Conservation (phyloP, 1,139 yeast genomes). For the Geotrichum candidum region DNA sequence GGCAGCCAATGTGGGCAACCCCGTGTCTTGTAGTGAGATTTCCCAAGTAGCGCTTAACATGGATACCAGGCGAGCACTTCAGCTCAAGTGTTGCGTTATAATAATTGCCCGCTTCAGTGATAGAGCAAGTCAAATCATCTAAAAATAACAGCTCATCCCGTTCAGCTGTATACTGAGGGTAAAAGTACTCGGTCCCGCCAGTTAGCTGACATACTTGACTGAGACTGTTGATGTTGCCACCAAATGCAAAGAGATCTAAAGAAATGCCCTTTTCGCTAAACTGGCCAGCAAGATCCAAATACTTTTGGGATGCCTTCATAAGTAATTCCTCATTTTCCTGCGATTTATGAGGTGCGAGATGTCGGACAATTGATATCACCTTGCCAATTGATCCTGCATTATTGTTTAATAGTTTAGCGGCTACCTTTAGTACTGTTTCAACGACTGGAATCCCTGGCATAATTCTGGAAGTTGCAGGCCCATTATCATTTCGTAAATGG, state of each 20-base stretch:
- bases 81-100: not conserved
- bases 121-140: conserved; percentile 43
- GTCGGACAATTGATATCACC: not conserved
- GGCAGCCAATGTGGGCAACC: conserved; percentile 66
- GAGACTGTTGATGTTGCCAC: not conserved
- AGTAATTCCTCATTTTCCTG: not conserved
- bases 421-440: not conserved
- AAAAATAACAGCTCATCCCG: conserved; percentile 65
- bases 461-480: not conserved
- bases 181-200: conserved; percentile 64
- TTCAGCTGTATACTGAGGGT: conserved; percentile 60
- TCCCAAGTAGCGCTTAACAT: conserved; percentile 47
- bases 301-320: not conserved
- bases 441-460: not conserved
- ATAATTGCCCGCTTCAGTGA: conserved; percentile 35
- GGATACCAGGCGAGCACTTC: conserved; percentile 63
- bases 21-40: conserved; percentile 35
- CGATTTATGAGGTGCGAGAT: not conserved
- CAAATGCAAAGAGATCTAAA: not conserved
- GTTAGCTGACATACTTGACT: conserved; percentile 51
- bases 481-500: not conserved
- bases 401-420: not conserved
- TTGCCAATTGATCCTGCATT: not conserved
- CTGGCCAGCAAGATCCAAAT: not conserved
- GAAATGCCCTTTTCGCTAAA: not conserved